A percentile compares a stretch with the other conserved stretches of the same genome.
Evolutionary conservation across 257 asterid genomes (phyloP).

Genomic region (Nicotiana undulata): DNA sequence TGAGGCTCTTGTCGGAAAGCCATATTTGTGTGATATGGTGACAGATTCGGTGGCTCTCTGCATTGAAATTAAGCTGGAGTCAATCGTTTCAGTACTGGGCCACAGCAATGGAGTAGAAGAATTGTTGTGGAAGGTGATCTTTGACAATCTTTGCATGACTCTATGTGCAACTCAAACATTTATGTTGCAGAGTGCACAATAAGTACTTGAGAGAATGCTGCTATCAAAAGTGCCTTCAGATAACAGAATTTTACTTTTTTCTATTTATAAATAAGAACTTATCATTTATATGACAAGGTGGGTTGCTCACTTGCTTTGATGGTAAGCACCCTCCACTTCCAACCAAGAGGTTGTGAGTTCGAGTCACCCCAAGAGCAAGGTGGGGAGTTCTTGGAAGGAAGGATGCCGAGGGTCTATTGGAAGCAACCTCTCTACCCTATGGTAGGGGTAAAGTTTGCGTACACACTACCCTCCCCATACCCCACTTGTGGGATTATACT

Average conservation of each 20-base stretch:
- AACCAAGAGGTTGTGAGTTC: too few relatives aligned
- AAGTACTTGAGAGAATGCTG: background rate
- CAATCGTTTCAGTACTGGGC: background rate
- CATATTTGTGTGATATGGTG: conserved; percentile 5
- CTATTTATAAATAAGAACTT: background rate
- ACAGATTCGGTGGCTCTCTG: conserved; percentile 2
- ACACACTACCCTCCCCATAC: too few relatives aligned
- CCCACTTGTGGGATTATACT: too few relatives aligned
- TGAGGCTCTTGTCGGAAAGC: background rate
- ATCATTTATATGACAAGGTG: too few relatives aligned
- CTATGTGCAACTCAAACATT: background rate
- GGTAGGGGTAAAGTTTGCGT: too few relatives aligned
- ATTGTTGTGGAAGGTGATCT: conserved; percentile 4
- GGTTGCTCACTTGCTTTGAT: too few relatives aligned
- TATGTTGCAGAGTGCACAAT: background rate
- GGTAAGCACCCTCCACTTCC: too few relatives aligned
- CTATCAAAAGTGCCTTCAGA: background rate
- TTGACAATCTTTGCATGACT: background rate
- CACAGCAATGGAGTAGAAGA: background rate
- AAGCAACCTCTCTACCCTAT: too few relatives aligned
- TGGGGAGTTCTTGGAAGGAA: too few relatives aligned
- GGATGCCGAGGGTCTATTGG: too few relatives aligned
- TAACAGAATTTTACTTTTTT: conserved; percentile 4
- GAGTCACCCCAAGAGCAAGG: too few relatives aligned
- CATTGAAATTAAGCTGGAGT: conserved; percentile 1